Conservation (phyloP, 768 basidiomycete species). For the Cyathus striatus region DNA sequence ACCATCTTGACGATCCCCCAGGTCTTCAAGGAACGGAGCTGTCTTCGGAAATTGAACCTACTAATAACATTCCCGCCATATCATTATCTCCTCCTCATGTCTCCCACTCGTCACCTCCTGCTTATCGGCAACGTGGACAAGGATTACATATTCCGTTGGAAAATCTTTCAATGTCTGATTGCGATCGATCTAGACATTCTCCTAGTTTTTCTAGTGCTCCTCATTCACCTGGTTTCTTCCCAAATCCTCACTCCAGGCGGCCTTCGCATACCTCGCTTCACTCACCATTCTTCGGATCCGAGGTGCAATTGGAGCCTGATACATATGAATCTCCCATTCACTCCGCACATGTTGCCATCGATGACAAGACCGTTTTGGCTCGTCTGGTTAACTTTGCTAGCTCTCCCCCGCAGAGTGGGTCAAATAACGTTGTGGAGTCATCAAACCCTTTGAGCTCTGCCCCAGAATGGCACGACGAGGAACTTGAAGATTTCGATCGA, state of each 20-base stretch:
- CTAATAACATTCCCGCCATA: slow-evolving; percentile 9
- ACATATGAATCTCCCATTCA: slow-evolving; percentile 19
- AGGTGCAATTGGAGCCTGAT: neutral
- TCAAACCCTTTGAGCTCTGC: slow-evolving; percentile 31
- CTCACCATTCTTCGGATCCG: slow-evolving; percentile 5
- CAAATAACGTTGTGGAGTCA: slow-evolving; percentile 9
- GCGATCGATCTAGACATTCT: too few relatives aligned
- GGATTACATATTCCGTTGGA: slow-evolving; percentile 8
- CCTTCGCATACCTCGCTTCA: slow-evolving; percentile 16
- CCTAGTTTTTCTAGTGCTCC: slow-evolving; percentile 9
- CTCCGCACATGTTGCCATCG: slow-evolving; percentile 59
- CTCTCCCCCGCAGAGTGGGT: slow-evolving; percentile 36
- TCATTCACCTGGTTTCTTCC: slow-evolving; percentile 7
- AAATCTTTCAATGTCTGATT: too few relatives aligned
- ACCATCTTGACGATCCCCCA: slow-evolving; percentile 6
- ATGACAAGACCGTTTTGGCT: slow-evolving; percentile 58
- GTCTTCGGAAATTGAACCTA: neutral
- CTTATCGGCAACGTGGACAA: slow-evolving; percentile 34
- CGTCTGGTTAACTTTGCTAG: slow-evolving; percentile 47
- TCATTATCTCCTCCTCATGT: slow-evolving; percentile 8
- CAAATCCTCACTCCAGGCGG: slow-evolving; percentile 12
- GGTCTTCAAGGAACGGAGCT: neutral
- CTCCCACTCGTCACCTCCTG: slow-evolving; percentile 21
- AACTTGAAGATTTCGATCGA: slow-evolving; percentile 29
- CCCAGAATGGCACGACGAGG: slow-evolving; percentile 51